A percentile compares a stretch with the other conserved stretches of the same genome.
Evolutionary conservation across 2,329 filamentous ascomycete genomes (phyloP).

Genomic region (Aspergillus arachidicola): DNA sequence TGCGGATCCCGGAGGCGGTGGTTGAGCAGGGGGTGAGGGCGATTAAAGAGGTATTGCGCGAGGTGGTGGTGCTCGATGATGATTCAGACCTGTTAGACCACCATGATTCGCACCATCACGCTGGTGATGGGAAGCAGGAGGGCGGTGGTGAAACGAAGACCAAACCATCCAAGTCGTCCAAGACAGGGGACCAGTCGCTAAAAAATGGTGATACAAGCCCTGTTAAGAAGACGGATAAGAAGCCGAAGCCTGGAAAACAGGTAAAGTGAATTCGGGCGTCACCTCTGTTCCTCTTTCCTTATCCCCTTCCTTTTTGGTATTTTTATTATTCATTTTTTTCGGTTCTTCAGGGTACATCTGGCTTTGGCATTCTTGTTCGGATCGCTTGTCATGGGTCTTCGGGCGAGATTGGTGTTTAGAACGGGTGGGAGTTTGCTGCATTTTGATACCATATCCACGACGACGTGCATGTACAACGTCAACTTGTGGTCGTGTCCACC

Average conservation of each 20-base stretch:
- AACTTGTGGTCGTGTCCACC: background rate
- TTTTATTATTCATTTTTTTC: background rate
- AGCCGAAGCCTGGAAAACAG: conserved; percentile 25
- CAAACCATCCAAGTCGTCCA: conserved; percentile 11
- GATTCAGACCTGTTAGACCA: conserved; percentile 26
- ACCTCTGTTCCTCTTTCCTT: background rate
- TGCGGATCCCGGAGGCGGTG: conserved; percentile 52
- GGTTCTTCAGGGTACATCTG: conserved; percentile 1
- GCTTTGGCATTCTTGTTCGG: background rate
- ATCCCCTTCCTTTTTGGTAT: background rate
- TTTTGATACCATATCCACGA: conserved; percentile 15
- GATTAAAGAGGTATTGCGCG: conserved; percentile 55
- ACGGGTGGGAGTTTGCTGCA: conserved; percentile 11
- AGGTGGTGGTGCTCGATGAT: conserved; percentile 51
- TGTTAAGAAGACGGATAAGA: conserved; percentile 29
- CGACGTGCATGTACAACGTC: conserved; percentile 14
- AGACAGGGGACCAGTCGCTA: conserved; percentile 5
- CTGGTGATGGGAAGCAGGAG: conserved; percentile 11
- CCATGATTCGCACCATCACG: conserved; percentile 1
- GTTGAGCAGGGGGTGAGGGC: conserved; percentile 55
- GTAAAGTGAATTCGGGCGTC: conserved; percentile 14
- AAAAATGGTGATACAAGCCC: conserved; percentile 29
- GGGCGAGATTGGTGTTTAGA: conserved; percentile 13
- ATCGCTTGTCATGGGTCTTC: background rate
- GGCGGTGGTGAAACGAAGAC: conserved; percentile 10